These are phyloP conservation scores for Diospyros lotus DNA, from an alignment of 148 eudicot genomes.

Conservation along the genomic window DNA sequence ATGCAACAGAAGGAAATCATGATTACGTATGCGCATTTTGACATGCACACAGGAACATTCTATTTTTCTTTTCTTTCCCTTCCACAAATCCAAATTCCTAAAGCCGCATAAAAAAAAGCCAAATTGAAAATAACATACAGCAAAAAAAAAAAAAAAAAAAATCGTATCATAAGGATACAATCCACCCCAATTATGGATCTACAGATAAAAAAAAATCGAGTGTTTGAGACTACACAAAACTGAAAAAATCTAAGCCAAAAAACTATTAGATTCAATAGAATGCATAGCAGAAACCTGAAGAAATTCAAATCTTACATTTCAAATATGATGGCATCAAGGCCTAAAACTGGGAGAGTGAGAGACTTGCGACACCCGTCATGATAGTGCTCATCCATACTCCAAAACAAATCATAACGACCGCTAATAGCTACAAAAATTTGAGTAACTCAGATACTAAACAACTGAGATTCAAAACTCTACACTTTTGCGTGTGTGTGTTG, in stretches of 20 bases:
- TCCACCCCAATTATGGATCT: slow-evolving; percentile 93
- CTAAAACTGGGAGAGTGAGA: slow-evolving; percentile 88
- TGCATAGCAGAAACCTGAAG: slow-evolving; percentile 2
- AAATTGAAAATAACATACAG: not conserved
- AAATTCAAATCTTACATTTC: slow-evolving; percentile 53
- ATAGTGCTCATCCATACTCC: slow-evolving; percentile 91
- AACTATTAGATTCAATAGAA: not conserved
- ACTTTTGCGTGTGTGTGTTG: not conserved
- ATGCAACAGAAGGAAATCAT: slow-evolving; percentile 18
- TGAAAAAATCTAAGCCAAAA: not conserved
- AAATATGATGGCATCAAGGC: slow-evolving; percentile 77
- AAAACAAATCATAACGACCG: slow-evolving; percentile 66
- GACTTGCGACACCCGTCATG: slow-evolving; percentile 84
- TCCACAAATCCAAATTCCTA: too few relatives aligned
- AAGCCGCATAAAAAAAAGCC: not conserved
- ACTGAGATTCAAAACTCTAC: not conserved
- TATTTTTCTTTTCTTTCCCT: too few relatives aligned
- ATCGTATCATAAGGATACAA: slow-evolving; percentile 59
- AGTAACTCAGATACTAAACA: not conserved
- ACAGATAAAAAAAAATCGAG: slow-evolving; percentile 18
- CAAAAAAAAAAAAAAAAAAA: not conserved
- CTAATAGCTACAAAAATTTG: slow-evolving; percentile 56
- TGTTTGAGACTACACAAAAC: not conserved
- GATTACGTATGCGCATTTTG: too few relatives aligned
- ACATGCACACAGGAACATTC: too few relatives aligned